phyloP scores from a whole-genome alignment of 768 basidiomycete genomes.

The button mushroom (Agaricus bisporus) region DNA sequence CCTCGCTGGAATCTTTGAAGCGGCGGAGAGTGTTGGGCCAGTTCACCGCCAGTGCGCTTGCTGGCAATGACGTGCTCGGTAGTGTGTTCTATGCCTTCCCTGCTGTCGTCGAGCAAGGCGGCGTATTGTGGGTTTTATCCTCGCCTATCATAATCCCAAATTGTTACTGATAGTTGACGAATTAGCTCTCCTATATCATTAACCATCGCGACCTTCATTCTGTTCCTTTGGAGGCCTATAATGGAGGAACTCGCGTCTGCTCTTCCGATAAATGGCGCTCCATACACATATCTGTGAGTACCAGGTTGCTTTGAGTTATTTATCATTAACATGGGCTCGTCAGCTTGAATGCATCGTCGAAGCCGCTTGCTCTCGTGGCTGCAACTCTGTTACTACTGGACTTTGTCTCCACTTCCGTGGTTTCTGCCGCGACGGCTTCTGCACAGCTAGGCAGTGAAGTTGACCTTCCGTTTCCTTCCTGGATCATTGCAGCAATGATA shows the following conservation, averaged over 20 bases:
- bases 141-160: background rate
- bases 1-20: conserved; percentile 21
- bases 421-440: conserved; percentile 68
- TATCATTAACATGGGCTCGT: background rate
- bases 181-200: conserved; percentile 64
- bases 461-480: conserved; percentile 47
- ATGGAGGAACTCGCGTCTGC: conserved; percentile 70
- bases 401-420: conserved; percentile 60
- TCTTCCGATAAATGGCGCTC: conserved; percentile 63
- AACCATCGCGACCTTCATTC: conserved; percentile 50
- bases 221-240: conserved; percentile 70
- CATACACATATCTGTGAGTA: conserved; percentile 61
- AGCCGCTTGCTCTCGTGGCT: conserved; percentile 55
- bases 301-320: background rate
- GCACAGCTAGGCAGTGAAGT: conserved; percentile 65
- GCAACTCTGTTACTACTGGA: conserved; percentile 68
- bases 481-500: conserved; percentile 47
- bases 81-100: conserved; percentile 69
- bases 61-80: conserved; percentile 63
- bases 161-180: background rate
- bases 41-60: conserved; percentile 58
- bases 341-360: conserved; percentile 59
- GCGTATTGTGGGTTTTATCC: conserved; percentile 50
- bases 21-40: conserved; percentile 47
- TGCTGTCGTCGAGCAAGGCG: conserved; percentile 51